Evolutionary conservation across 2,329 filamentous ascomycete species (phyloP), one percentile per base, ranked within the genome.

Genomic region (Penicillium verrucosum): DNA sequence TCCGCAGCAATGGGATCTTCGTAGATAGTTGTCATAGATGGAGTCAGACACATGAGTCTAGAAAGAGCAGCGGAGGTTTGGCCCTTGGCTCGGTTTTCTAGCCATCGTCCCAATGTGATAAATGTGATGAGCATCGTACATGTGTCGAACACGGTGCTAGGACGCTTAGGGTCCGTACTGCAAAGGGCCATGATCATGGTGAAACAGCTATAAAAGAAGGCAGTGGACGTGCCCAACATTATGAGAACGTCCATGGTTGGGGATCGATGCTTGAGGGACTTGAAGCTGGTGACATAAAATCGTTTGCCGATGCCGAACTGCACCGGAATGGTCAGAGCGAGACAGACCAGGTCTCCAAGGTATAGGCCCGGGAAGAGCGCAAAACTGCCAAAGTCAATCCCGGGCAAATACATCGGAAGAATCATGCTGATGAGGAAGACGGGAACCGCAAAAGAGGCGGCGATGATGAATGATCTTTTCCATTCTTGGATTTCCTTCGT

Each of bases 51-150:
- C 94, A 99, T 99, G 34, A 99, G 84, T 25, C 88, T 85, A 8
- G 93, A 97, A 3, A 99, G 82, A 0, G 94, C 94, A 70, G 90
- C 94, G 5, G 92, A 97, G 0, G 94, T 99, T 76, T 97, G 90
- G 0, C 94, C 94, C 77, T 97, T 99, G 51, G 94, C 94, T 18
- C 87, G 81, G 71, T 97, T 99, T 75, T 99, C 94, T 18, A 99
- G 77, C 77, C 89, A 99, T 36, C 94, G 87, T 4, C 94, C 91
- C 3, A 99, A 78, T 1, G 89, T 92, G 73, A 97, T 91, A 71
- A 99, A 97, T 0, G 92, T 96, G 73, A 99, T 92, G 50, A 99
- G 82, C 94, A 97, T 99, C 23, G 92, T 96, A 75, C 92, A 97
- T 1, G 94, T 99, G 70, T 99, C 94, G 68, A 99, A 99, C 16